These are phyloP conservation scores for Pythium utonaiense DNA, from an alignment of 352 stramenopile species.

Conservation along the genomic window DNA sequence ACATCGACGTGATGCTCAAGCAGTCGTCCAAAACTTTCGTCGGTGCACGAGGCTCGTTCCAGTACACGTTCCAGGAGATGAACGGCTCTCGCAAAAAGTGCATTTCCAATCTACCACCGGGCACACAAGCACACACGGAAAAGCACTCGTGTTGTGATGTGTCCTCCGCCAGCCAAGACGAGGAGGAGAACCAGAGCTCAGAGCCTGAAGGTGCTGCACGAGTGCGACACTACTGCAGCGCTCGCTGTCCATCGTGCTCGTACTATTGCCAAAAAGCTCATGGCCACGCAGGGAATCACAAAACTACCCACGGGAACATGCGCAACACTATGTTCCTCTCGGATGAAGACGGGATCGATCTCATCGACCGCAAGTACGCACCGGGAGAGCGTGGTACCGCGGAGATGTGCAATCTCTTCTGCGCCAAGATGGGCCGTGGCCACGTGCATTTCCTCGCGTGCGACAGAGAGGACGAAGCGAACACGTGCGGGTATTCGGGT, in stretches of 20 bases:
- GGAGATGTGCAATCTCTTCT: slow-evolving; percentile 83
- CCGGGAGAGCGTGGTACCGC: slow-evolving; percentile 58
- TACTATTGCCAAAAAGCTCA: slow-evolving; percentile 73
- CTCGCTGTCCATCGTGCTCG: slow-evolving; percentile 65
- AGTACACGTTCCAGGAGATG: slow-evolving; percentile 81
- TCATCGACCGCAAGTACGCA: slow-evolving; percentile 70
- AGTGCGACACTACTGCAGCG: slow-evolving; percentile 63
- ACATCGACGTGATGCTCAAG: slow-evolving; percentile 66
- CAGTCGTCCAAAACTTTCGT: slow-evolving; percentile 64
- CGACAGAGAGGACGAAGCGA: slow-evolving; percentile 28
- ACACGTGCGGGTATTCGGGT: slow-evolving; percentile 48
- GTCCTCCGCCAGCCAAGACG: slow-evolving; percentile 9
- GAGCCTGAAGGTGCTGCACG: background rate
- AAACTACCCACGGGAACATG: slow-evolving; percentile 80
- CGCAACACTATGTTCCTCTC: slow-evolving; percentile 69
- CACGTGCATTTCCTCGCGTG: slow-evolving; percentile 79
- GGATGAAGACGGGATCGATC: slow-evolving; percentile 53
- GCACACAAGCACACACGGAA: slow-evolving; percentile 42
- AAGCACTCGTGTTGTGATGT: slow-evolving; percentile 41
- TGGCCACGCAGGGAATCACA: slow-evolving; percentile 48
- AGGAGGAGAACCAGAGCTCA: slow-evolving; percentile 2
- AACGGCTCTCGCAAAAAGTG: slow-evolving; percentile 74
- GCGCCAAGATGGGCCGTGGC: slow-evolving; percentile 69
- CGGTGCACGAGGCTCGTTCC: slow-evolving; percentile 50
- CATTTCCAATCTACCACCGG: slow-evolving; percentile 28